Base-by-base conservation (phyloP, 2,329 filamentous ascomycete genomes). In the Phialophora macrospora region DNA sequence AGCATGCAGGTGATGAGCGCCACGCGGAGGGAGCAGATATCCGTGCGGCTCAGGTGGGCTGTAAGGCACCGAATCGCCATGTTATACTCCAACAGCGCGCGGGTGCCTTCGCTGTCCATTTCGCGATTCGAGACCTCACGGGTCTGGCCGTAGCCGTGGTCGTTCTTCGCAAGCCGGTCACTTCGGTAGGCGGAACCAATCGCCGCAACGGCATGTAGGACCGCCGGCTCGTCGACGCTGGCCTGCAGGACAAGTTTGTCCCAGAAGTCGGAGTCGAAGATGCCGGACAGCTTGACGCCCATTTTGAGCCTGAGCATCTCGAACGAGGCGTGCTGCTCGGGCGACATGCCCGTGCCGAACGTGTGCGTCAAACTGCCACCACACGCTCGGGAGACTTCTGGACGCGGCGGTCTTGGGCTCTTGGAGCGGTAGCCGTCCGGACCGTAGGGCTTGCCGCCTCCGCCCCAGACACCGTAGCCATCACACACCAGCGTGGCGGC, bases 381-480 rank as follows among this genome's bases (percentile, higher is more conserved):
- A 24, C 17, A 69, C 69, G 57, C 74, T 72, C 24, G 74, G 67
- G n/a, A 14, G 5, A 1, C 9, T 22, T 44, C 58, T 61, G 8
- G 46, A 41, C 8, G n/a, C 9, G 44, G 30, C 14, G 30, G 30
- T 41, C 22, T 38, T 20, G n/a, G 11, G 48, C 12, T 8, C 14
- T 22, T 38, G 8, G 48, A 55, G 28, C 22, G 55, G 48, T 34
- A 32, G 26, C 54, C 30, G 17, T 55, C 17, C 3, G 26, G 52
- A 9, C 59, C 60, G 7, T 61, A 63, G 52, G 73, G 72, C 14
- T 64, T 68, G 44, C 70, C 75, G 3, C 77, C 76, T 3, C 77
- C 76, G 26, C 78, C 77, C 77, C 77, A 78, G 48, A 81, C 73
- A 0, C 78, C 80, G 66, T 81, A 81, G 14, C 80, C 79, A 58